These are phyloP conservation scores for Xylariomycetidae sp. DNA, from an alignment of 2,329 filamentous ascomycete species.

Conservation along the genomic window DNA sequence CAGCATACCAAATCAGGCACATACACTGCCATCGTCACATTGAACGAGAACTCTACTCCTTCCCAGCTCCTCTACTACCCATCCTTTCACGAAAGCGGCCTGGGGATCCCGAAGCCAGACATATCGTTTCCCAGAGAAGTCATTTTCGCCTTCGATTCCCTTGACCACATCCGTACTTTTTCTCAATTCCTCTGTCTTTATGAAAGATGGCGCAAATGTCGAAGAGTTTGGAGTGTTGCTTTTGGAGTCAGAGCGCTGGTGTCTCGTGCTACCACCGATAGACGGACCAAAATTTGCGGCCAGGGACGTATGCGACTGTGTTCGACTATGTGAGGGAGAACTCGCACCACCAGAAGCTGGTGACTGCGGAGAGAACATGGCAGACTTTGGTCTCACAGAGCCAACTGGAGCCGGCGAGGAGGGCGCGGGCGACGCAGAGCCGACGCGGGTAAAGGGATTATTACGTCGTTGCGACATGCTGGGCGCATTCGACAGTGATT, in stretches of 20 bases:
- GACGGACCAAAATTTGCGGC: slow-evolving; percentile 36
- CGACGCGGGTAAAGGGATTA: slow-evolving; percentile 72
- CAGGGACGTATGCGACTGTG: slow-evolving; percentile 60
- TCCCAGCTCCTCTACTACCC: slow-evolving; percentile 78
- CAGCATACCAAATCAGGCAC: slow-evolving; percentile 26
- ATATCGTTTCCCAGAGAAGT: slow-evolving; percentile 98
- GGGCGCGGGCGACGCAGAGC: slow-evolving; percentile 56
- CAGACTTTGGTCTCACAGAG: slow-evolving; percentile 65
- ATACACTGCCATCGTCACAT: slow-evolving; percentile 85
- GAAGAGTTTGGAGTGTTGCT: slow-evolving; percentile 61
- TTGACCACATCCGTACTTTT: slow-evolving; percentile 50
- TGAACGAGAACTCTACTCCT: slow-evolving; percentile 74
- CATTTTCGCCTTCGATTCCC: slow-evolving; percentile 93
- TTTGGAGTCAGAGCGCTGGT: slow-evolving; percentile 56
- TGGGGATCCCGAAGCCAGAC: slow-evolving; percentile 92
- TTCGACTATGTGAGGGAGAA: slow-evolving; percentile 57
- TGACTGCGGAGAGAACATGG: slow-evolving; percentile 62
- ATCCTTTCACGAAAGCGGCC: slow-evolving; percentile 85
- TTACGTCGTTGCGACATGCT: slow-evolving; percentile 69
- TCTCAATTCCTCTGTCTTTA: slow-evolving; percentile 77
- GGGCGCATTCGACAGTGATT: slow-evolving; percentile 51
- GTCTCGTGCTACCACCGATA: slow-evolving; percentile 29
- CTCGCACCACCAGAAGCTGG: slow-evolving; percentile 34
- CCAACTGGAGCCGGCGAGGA: slow-evolving; percentile 4
- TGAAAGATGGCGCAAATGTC: slow-evolving; percentile 95